Conservation (phyloP, 2,329 filamentous ascomycete genomes). For the Pyricularia sp. region DNA sequence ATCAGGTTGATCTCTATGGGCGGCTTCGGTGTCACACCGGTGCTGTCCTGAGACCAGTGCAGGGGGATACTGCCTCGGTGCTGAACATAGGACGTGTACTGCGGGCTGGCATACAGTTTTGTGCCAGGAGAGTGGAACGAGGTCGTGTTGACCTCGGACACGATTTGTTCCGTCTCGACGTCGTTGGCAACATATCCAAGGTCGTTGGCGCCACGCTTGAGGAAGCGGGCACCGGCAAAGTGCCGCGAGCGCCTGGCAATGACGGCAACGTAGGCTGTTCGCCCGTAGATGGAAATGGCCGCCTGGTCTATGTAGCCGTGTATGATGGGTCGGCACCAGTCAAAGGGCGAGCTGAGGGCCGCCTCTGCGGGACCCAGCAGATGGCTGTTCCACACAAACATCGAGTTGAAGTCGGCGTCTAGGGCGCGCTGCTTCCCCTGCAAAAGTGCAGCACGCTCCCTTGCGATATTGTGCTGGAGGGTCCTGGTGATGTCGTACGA, state of each 20-base stretch:
- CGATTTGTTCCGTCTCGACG: slow-evolving; percentile 97
- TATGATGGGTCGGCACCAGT: slow-evolving; percentile 94
- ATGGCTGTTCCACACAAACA: slow-evolving; percentile 98
- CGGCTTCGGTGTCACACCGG: slow-evolving; percentile 89
- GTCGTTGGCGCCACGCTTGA: slow-evolving; percentile 93
- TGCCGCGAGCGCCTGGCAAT: slow-evolving; percentile 87
- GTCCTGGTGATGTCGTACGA: slow-evolving; percentile 93
- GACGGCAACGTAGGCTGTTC: slow-evolving; percentile 83
- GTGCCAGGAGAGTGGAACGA: slow-evolving; percentile 91
- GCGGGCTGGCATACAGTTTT: slow-evolving; percentile 75
- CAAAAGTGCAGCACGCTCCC: slow-evolving; percentile 63
- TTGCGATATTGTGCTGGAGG: slow-evolving; percentile 82
- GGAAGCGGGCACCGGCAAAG: slow-evolving; percentile 87
- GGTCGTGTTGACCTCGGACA: slow-evolving; percentile 87
- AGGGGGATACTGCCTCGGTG: slow-evolving; percentile 94
- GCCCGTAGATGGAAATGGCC: slow-evolving; percentile 74
- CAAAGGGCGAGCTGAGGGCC: slow-evolving; percentile 70
- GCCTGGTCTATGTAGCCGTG: slow-evolving; percentile 95
- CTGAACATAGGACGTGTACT: slow-evolving; percentile 93
- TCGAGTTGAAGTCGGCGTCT: slow-evolving; percentile 68
- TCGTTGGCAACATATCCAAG: slow-evolving; percentile 95
- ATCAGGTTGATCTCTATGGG: slow-evolving; percentile 93
- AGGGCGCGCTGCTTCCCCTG: slow-evolving; percentile 51
- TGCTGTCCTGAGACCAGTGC: slow-evolving; percentile 95
- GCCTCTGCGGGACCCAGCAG: slow-evolving; percentile 66